A percentile compares a stretch with the other conserved stretches of the same genome.
These are phyloP conservation scores for Coemansia sp. DNA, from an alignment of 192 early-diverging fungal species.

Conservation along the genomic window DNA sequence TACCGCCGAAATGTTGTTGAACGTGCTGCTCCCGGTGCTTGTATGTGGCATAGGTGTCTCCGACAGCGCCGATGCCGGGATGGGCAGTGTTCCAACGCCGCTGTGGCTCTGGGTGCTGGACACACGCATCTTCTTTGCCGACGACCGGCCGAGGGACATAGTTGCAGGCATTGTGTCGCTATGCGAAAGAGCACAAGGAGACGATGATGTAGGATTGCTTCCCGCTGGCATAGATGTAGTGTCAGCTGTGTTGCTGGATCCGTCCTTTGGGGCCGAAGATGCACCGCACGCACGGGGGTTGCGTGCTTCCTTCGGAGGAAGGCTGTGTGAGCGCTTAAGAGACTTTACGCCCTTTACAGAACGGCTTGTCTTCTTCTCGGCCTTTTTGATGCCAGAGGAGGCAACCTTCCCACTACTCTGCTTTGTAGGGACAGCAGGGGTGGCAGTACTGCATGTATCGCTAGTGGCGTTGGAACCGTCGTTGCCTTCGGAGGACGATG, in stretches of 20 bases:
- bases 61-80: slow-evolving; percentile 14
- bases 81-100: slow-evolving; percentile 10
- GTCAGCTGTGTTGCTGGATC: slow-evolving; percentile 7
- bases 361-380: slow-evolving; percentile 43
- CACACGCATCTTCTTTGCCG: slow-evolving; percentile 53
- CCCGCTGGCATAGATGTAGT: slow-evolving; percentile 19
- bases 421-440: not conserved
- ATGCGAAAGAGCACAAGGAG: slow-evolving; percentile 25
- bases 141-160: slow-evolving; percentile 17
- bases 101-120: slow-evolving; percentile 49
- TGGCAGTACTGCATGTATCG: slow-evolving; percentile 12
- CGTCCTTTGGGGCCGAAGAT: not conserved
- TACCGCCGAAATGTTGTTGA: slow-evolving; percentile 17
- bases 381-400: slow-evolving; percentile 21
- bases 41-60: slow-evolving; percentile 10
- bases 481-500: slow-evolving; percentile 15
- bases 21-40: not conserved
- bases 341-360: slow-evolving; percentile 46
- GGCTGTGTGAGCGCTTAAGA: slow-evolving; percentile 56
- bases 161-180: slow-evolving; percentile 37
- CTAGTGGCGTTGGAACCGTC: slow-evolving; percentile 10
- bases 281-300: slow-evolving; percentile 17
- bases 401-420: not conserved
- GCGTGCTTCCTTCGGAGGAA: slow-evolving; percentile 50
- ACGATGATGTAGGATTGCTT: slow-evolving; percentile 14